phyloP scores from a whole-genome alignment of 345 rosid species.

The Trapa bicornis region DNA sequence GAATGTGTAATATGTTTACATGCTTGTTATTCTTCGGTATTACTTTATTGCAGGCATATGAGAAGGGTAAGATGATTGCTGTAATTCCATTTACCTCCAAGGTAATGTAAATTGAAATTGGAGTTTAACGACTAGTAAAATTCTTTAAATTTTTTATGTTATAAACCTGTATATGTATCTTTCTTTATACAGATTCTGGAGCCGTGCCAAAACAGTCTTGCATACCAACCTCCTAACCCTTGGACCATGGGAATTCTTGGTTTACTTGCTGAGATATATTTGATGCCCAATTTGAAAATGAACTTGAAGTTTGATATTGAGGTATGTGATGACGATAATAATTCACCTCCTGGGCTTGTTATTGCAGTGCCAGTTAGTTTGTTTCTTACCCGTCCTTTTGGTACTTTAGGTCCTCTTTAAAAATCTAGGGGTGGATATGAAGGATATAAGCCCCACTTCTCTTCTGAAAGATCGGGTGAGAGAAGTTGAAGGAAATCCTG shows the following conservation, averaged over 20 bases:
- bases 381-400: background rate
- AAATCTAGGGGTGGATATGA: constrained; percentile 81
- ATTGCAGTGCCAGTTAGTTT: background rate
- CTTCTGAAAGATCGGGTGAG: constrained; percentile 84
- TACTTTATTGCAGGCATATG: constrained; percentile 59
- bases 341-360: background rate
- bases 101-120: constrained; percentile 26
- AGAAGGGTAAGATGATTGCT: constrained; percentile 97
- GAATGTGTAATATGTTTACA: background rate
- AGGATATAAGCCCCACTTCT: constrained; percentile 76
- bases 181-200: constrained; percentile 56
- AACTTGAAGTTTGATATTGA: constrained; percentile 97
- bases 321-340: constrained; percentile 27
- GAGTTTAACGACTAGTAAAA: background rate
- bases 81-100: constrained; percentile 98
- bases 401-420: constrained; percentile 65
- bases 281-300: constrained; percentile 97
- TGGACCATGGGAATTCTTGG: constrained; percentile 99
- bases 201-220: constrained; percentile 88
- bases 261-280: constrained; percentile 79
- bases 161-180: constrained; percentile 4
- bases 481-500: constrained; percentile 94
- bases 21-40: constrained; percentile 2
- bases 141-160: constrained; percentile 7
- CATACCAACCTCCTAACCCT: constrained; percentile 96